Percentiles rank a stretch among this genome's conserved stretches.
These are phyloP conservation scores for Mycena metata DNA, from an alignment of 768 basidiomycete species.

Conservation along the genomic window DNA sequence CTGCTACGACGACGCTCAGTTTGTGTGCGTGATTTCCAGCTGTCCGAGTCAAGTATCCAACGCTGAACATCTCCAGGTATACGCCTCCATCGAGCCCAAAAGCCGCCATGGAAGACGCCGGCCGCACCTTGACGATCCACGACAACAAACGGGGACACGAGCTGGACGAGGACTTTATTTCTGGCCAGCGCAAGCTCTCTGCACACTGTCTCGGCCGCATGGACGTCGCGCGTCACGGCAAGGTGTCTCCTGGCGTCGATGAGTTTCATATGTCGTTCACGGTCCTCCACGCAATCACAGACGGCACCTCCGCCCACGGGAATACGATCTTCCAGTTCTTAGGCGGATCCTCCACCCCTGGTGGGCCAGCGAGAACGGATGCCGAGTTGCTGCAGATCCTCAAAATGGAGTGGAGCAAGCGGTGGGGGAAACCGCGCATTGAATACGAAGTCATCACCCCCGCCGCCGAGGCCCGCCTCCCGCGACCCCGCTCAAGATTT, in stretches of 20 bases:
- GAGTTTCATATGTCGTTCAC: constrained; percentile 27
- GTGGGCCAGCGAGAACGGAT: constrained; percentile 22
- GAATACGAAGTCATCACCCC: constrained; percentile 29
- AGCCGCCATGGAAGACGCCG: constrained; percentile 33
- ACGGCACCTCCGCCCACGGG: constrained; percentile 24
- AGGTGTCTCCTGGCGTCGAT: constrained; percentile 13
- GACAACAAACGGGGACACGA: constrained; percentile 21
- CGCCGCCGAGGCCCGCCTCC: constrained; percentile 21
- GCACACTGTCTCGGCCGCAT: constrained; percentile 24
- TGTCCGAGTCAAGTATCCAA: too few relatives aligned
- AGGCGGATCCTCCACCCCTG: constrained; percentile 20
- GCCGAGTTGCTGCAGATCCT: constrained; percentile 24
- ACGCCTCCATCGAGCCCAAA: constrained; percentile 26
- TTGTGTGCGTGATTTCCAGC: constrained; percentile 15
- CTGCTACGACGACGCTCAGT: constrained; percentile 28
- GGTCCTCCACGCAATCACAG: constrained; percentile 29
- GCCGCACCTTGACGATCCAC: constrained; percentile 19
- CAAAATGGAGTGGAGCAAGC: constrained; percentile 22
- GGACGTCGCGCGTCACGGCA: constrained; percentile 20
- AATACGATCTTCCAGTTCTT: constrained; percentile 17
- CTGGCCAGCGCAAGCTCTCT: constrained; percentile 24
- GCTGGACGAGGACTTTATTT: constrained; percentile 26
- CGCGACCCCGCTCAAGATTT: constrained; percentile 8
- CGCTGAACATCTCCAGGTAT: constrained; percentile 4
- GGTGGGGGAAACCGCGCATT: constrained; percentile 7